Evolutionary conservation across 2,329 filamentous ascomycete genomes (phyloP), one percentile per base, ranked within the genome.

Genomic region (Exophiala dermatitidis): DNA sequence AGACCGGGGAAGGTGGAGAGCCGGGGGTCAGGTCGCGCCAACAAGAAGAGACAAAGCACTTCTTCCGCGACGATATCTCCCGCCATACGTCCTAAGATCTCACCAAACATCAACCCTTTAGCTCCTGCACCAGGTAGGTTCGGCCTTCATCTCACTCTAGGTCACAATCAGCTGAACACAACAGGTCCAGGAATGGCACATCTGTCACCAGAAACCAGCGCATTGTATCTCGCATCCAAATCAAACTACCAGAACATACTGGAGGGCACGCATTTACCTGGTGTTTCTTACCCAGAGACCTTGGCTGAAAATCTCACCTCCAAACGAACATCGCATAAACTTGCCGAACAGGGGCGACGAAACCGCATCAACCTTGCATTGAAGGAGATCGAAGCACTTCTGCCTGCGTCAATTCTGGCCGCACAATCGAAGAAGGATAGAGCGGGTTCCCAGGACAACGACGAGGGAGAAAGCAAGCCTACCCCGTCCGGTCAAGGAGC

Each of bases 161-260:
- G 46, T 34, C 31, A 8, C 30, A 36, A 8, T 34, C 32, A 48
- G 56, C 60, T 60, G 32, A 60, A 50, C 12, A 28, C 12, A 34
- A 10, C 44, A 62, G 57, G 38, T 46, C 44, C 38, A 30, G 56
- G 54, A 30, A 65, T 65, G 61, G 59, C 62, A 71, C 71, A 71
- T 34, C 67, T 80, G 10, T 73, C 79, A 19, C 76, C 79, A 34
- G 79, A 83, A 48, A 77, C 77, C 2, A 82, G 82, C 53, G 81
- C 83, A n/a, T 78, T 89, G 30, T 79, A 97, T 42, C 78, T 98
- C 30, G 88, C 90, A 34, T 89, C 88, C 10, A 97, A 97, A 68
- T 97, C 91, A 1, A 98, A 98, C 66, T 98, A 98, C 65, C 91
- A 97, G 65, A 95, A 96, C 64, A 93, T 98, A 36, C 73, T 98